Base-by-base conservation (phyloP, 164 flowering plant genomes). In the Saururus chinensis region DNA sequence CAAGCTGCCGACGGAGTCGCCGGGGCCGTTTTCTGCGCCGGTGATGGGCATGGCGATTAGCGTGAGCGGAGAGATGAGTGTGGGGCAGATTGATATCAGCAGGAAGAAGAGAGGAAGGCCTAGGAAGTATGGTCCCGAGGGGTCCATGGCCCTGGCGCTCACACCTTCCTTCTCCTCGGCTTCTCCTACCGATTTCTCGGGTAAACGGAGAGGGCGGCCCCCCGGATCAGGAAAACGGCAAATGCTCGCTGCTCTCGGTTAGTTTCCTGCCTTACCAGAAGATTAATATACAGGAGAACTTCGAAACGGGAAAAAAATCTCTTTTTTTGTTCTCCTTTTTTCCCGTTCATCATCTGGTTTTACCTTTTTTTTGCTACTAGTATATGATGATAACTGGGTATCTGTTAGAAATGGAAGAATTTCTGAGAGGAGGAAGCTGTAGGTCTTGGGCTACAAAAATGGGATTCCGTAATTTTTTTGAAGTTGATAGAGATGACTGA, bases 71-170 rank as follows among this genome's bases (percentile, higher is more conserved):
- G 79, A 65, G 53, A 72, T 62, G 22, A 64, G 40, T 54, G 56
- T n/a, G 69, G 69, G 66, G 16, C 65, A 58, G 37, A 59, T 59
- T 19, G 72, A 57, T 54, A 25, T 67, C 48, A 73, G 51, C 6
- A 82, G 74, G 74, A 85, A 84, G 80, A 85, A 77, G 61, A 78
- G 92, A 67, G 97, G 95, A 60, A 80, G 98, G 70, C 98, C 98
- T 0, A 81, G 96, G 62, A 91, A 86, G 70, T 91, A 86, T 59
- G 88, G 80, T n/a, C 68, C 85, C 0, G 91, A 85, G 21, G 91
- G 86, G 17, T 76, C 77, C 75, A 61, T 83, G 65, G 58, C 69
- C 1, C 17, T 59, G 40, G 30, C 76, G 6, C 24, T 76, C 1
- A 73, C 84, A 4, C 76, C 82, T 12, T 67, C 68, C 0, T 76